Evolutionary conservation across 768 basidiomycete genomes (phyloP).

Genomic region (Pleurotus platypus): DNA sequence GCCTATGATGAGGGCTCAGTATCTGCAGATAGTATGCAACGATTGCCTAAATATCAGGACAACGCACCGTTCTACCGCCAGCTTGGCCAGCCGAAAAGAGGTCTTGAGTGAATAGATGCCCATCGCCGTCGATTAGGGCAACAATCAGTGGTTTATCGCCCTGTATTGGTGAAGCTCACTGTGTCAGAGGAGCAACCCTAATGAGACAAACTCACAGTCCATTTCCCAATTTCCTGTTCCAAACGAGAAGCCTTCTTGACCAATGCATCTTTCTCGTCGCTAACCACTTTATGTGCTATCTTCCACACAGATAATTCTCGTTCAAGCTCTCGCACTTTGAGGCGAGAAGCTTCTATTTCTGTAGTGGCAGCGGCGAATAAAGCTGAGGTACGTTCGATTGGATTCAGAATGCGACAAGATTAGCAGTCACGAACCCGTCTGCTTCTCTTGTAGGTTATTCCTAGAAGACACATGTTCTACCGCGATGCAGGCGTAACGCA

Average conservation of each 20-base stretch:
- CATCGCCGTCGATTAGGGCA: constrained; percentile 46
- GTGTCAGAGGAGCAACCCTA: background rate
- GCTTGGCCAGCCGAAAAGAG: constrained; percentile 33
- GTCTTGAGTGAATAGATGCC: constrained; percentile 36
- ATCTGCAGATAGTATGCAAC: constrained; percentile 16
- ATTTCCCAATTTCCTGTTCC: constrained; percentile 26
- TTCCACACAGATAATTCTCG: constrained; percentile 38
- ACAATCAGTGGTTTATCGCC: constrained; percentile 36
- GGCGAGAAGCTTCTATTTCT: constrained; percentile 25
- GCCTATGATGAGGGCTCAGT: constrained; percentile 11
- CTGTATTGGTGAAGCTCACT: constrained; percentile 14
- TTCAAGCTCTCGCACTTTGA: constrained; percentile 31
- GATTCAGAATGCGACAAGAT: background rate
- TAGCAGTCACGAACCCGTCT: constrained; percentile 22
- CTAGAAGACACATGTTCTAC: constrained; percentile 11
- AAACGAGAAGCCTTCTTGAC: constrained; percentile 23
- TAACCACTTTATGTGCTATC: constrained; percentile 27
- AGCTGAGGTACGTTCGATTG: constrained; percentile 11
- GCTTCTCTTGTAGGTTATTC: constrained; percentile 28
- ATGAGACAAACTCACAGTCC: constrained; percentile 20
- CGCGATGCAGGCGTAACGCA: background rate
- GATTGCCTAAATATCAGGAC: constrained; percentile 21
- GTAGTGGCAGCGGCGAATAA: constrained; percentile 27
- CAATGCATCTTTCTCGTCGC: constrained; percentile 26
- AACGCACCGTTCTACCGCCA: constrained; percentile 38